Evolutionary conservation across 768 basidiomycete species (phyloP).

Genomic region (Russula ochroleuca): DNA sequence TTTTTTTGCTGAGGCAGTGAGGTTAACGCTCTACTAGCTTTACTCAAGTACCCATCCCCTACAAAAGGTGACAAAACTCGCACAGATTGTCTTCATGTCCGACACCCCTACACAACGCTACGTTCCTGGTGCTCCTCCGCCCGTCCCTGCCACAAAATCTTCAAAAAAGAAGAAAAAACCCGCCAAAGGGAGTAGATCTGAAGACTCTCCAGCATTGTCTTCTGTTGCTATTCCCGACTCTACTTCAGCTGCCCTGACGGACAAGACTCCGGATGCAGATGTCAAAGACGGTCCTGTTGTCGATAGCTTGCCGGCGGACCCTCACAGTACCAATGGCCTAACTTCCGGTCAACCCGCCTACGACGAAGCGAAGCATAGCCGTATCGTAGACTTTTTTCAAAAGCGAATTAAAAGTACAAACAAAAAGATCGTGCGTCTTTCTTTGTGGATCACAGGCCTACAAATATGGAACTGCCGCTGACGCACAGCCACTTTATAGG

Average conservation of each 20-base stretch:
- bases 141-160: conserved; percentile 53
- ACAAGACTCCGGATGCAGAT: conserved; percentile 20
- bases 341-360: conserved; percentile 28
- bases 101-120: conserved; percentile 45
- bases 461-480: conserved; percentile 8
- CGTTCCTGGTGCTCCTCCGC: conserved; percentile 75
- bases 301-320: conserved; percentile 19
- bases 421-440: conserved; percentile 74
- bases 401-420: conserved; percentile 72
- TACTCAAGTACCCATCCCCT: background rate
- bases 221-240: conserved; percentile 28
- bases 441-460: conserved; percentile 28
- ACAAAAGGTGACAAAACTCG: conserved; percentile 3
- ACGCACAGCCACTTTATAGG: conserved; percentile 39
- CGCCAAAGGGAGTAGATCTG: conserved; percentile 38
- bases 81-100: conserved; percentile 33
- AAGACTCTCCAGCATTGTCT: conserved; percentile 31
- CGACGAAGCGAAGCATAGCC: conserved; percentile 51
- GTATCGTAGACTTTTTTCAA: conserved; percentile 71
- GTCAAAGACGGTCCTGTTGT: conserved; percentile 18
- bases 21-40: background rate
- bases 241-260: conserved; percentile 20
- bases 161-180: conserved; percentile 68
- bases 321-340: conserved; percentile 19
- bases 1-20: background rate